Evolutionary conservation across 768 basidiomycete species (phyloP).

Genomic region (Tricholoma sp.): DNA sequence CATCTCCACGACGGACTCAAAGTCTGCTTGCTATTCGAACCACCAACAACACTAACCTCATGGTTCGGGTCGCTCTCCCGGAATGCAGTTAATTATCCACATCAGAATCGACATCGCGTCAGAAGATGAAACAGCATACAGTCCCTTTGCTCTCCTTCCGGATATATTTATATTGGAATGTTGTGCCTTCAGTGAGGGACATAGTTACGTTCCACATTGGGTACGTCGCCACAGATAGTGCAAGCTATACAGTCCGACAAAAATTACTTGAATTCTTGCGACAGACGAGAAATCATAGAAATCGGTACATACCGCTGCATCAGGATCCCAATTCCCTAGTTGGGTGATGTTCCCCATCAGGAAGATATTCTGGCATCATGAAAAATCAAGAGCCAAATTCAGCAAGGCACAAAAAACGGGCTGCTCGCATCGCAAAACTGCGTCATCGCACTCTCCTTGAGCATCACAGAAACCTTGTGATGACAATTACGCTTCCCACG

Average conservation of each 20-base stretch:
- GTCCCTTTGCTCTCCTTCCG: constrained; percentile 47
- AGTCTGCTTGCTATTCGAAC: constrained; percentile 29
- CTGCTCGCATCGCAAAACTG: constrained; percentile 47
- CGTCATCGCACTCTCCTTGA: constrained; percentile 48
- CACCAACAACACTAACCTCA: constrained; percentile 34
- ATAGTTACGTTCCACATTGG: constrained; percentile 52
- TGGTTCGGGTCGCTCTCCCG: constrained; percentile 66
- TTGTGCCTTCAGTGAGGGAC: constrained; percentile 41
- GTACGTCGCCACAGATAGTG: constrained; percentile 46
- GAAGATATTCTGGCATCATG: constrained; percentile 48
- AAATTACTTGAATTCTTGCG: no score
- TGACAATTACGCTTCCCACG: constrained; percentile 46
- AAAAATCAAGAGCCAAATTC: not conserved
- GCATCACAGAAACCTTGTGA: no score
- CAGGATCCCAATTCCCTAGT: constrained; percentile 48
- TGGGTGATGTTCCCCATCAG: constrained; percentile 52
- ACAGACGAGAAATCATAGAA: no score
- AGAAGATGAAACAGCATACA: constrained; percentile 26
- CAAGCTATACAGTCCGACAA: constrained; percentile 29
- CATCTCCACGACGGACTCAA: constrained; percentile 41
- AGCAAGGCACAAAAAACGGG: no score
- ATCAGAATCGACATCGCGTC: not conserved
- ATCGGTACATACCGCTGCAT: constrained; percentile 33
- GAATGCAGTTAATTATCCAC: constrained; percentile 31
- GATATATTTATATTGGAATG: constrained; percentile 60